A percentile compares a stretch with the other conserved stretches of the same genome.
Conservation (phyloP, 495 filamentous ascomycete species). For the Podospora pseudopauciseta region DNA sequence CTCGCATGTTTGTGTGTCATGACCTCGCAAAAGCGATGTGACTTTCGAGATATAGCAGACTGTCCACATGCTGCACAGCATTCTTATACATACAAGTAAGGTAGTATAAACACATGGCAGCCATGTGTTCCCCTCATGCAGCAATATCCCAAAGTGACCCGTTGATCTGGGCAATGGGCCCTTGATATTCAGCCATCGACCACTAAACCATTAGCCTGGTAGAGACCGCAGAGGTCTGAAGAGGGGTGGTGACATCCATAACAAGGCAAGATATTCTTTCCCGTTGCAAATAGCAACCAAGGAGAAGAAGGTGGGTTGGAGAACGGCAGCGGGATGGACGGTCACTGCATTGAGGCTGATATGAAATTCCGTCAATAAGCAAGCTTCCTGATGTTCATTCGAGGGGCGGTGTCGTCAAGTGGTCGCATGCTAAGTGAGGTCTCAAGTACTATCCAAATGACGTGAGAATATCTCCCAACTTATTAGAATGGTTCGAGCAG, state of each 20-base stretch:
- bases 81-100: neutral
- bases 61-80: neutral
- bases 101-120: neutral
- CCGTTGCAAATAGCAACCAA: conserved; percentile 15
- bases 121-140: conserved; percentile 2
- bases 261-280: conserved; percentile 19
- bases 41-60: neutral
- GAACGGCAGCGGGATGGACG: neutral
- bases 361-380: neutral
- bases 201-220: conserved; percentile 9
- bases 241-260: conserved; percentile 10
- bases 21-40: neutral
- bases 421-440: no score
- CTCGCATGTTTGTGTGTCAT: conserved; percentile 16
- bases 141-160: neutral
- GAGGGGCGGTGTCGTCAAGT: neutral
- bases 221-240: neutral
- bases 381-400: neutral
- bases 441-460: neutral
- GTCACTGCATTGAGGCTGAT: neutral
- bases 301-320: neutral
- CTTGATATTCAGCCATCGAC: conserved; percentile 10
- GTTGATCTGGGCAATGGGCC: conserved; percentile 6
- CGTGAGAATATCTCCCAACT: neutral
- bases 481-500: neutral